A percentile compares a stretch with the other conserved stretches of the same genome.
Conservation (phyloP, 2,329 filamentous ascomycete genomes). For the Apiospora malaysiana region DNA sequence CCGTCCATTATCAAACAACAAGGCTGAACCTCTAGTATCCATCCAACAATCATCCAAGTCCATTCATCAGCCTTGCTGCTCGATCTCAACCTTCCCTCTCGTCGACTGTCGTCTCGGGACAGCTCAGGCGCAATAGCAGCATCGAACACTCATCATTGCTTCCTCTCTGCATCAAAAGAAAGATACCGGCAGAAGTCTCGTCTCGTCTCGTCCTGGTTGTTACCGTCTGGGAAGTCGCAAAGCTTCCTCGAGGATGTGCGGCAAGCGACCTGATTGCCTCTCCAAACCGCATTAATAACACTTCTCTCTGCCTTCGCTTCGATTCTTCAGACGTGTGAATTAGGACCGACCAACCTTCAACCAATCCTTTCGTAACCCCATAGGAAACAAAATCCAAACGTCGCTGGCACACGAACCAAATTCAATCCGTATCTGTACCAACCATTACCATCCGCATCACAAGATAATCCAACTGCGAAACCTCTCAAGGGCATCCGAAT, state of each 20-base stretch:
- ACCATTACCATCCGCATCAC: not conserved
- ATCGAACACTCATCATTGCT: not conserved
- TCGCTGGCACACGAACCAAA: not conserved
- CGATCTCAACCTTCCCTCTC: not conserved
- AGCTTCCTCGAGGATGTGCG: constrained; percentile 13
- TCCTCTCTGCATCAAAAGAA: not conserved
- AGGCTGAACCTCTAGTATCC: not conserved
- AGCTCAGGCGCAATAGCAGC: not conserved
- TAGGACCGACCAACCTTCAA: not conserved
- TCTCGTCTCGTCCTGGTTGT: not conserved
- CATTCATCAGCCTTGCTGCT: constrained; percentile 21
- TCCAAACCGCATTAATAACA: not conserved
- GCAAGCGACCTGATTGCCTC: not conserved
- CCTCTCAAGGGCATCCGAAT: not conserved
- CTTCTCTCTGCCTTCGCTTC: not conserved
- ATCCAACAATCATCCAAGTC: not conserved
- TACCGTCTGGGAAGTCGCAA: not conserved
- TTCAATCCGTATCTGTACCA: not conserved
- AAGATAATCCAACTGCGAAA: not conserved
- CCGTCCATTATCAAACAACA: not conserved
- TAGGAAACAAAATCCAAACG: not conserved
- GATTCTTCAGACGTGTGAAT: not conserved
- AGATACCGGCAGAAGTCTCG: not conserved
- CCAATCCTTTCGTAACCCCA: not conserved
- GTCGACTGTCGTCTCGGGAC: not conserved